Base-by-base conservation (phyloP, 176 grass and related monocot genomes). In the Oryza brachyantha region DNA sequence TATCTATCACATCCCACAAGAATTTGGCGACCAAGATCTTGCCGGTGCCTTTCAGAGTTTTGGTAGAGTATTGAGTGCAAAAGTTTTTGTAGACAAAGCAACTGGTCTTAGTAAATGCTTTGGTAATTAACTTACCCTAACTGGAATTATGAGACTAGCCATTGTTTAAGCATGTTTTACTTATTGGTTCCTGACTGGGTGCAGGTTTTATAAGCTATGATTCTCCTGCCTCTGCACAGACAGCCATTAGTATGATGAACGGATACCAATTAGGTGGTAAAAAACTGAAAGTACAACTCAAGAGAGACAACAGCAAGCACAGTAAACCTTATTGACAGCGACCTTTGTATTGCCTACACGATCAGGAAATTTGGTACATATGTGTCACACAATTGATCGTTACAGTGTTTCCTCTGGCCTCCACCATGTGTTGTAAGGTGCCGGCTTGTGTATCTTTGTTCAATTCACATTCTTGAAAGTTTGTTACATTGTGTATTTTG, bases 41-140 rank as follows among this genome's bases (percentile, higher is more conserved):
- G 83, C 81, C 6, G 83, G 58, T 74, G 88, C 96, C 76, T 99
- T 99, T 78, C 92, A 95, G 55, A 61, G 84, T 64, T 95, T 91
- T 89, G 96, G 96, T 70, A 87, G 84, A 70, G 90, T 99, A 83
- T 70, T 99, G 71, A 99, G 96, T 73, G 96, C 96, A 43, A 99
- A 99, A 78, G 90, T 99, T 78, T 99, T 99, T 79, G 86, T 99
- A 83, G 92, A 99, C 90, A 99, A 95, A 70, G 88, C 92, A 28
- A 99, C 92, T 79, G 92, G 96, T 91, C 90, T 87, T 75, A 95
- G 96, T 86, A 99, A 99, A 99, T 99, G 96, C 74, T 99, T 99
- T 28, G 96, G 96, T 99, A 95, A 89, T 22, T 42, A 61, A 75
- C 65, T 82, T 73, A 32, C 68, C 29, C 65, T 67, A 29, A 9